Percentiles rank a stretch among this genome's conserved stretches.
Evolutionary conservation across 163 green algal species (phyloP).

Genomic region (Chlorella variabilis): DNA sequence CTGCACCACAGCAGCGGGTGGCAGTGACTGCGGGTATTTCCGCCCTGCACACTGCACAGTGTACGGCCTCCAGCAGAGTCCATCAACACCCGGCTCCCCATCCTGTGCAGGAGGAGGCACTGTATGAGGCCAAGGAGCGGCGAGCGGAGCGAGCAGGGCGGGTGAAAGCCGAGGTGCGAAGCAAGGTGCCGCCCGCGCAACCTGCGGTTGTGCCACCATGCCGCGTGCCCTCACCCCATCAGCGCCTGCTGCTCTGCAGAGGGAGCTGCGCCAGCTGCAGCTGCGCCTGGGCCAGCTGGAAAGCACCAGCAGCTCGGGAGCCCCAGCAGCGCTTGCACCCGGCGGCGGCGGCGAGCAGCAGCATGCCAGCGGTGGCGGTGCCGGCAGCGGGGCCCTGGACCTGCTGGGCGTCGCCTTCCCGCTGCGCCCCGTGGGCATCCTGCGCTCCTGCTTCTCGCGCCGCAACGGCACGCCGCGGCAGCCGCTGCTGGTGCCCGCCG

Average conservation of each 20-base stretch:
- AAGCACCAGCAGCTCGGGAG: background rate
- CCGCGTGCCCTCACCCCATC: background rate
- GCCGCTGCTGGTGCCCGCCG: slow-evolving; percentile 81
- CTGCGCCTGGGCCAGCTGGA: slow-evolving; percentile 25
- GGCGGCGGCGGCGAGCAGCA: background rate
- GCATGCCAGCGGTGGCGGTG: background rate
- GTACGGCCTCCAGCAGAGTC: too few relatives aligned
- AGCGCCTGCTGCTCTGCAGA: background rate
- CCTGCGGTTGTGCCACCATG: too few relatives aligned
- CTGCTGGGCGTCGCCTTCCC: slow-evolving; percentile 50
- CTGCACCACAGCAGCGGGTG: too few relatives aligned
- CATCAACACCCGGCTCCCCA: background rate
- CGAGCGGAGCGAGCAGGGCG: slow-evolving; percentile 35
- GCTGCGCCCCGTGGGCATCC: slow-evolving; percentile 70
- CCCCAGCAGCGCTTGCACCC: background rate
- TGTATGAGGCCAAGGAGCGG: slow-evolving; percentile 28
- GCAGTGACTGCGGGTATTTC: background rate
- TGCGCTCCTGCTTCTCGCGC: slow-evolving; percentile 76
- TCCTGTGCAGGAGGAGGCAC: slow-evolving; percentile 23
- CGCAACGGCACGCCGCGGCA: slow-evolving; percentile 93
- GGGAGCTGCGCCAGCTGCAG: slow-evolving; percentile 42
- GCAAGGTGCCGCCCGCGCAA: too few relatives aligned
- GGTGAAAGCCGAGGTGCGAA: slow-evolving; percentile 39
- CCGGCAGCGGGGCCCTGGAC: background rate
- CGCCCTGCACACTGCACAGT: background rate